Conservation (phyloP, 176 grass and related monocot species). For the Musa schizocarpa region DNA sequence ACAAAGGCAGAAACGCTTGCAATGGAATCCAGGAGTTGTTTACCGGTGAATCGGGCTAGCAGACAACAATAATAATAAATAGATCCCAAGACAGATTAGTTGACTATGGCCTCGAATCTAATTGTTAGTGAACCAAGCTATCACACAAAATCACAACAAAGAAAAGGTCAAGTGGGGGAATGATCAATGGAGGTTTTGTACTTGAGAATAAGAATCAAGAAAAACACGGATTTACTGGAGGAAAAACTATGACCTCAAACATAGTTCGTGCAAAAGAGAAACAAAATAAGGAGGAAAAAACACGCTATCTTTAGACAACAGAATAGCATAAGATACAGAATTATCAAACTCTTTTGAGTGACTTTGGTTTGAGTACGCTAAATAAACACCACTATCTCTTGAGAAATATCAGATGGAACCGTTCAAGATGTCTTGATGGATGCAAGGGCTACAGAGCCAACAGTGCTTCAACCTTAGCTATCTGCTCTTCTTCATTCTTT, state of each 20-base stretch:
- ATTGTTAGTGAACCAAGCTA: too few species aligned
- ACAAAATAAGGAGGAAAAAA: background rate
- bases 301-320: background rate
- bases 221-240: too few species aligned
- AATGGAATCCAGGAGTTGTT: too few species aligned
- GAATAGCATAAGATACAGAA: background rate
- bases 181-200: too few species aligned
- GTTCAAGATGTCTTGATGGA: background rate
- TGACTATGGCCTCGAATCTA: too few species aligned
- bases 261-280: background rate
- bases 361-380: background rate
- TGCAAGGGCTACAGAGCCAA: constrained; percentile 36
- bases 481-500: constrained; percentile 82
- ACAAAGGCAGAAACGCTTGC: too few species aligned
- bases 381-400: background rate
- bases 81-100: too few species aligned
- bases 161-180: too few species aligned
- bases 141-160: too few species aligned
- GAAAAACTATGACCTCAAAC: background rate
- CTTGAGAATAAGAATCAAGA: too few species aligned
- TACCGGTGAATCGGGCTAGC: too few species aligned
- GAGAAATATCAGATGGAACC: background rate
- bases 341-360: background rate
- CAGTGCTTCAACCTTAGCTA: constrained; percentile 84
- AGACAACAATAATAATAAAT: too few species aligned